phyloP scores from a whole-genome alignment of 2,329 filamentous ascomycete genomes.

The Huntiella bhutanensis region DNA sequence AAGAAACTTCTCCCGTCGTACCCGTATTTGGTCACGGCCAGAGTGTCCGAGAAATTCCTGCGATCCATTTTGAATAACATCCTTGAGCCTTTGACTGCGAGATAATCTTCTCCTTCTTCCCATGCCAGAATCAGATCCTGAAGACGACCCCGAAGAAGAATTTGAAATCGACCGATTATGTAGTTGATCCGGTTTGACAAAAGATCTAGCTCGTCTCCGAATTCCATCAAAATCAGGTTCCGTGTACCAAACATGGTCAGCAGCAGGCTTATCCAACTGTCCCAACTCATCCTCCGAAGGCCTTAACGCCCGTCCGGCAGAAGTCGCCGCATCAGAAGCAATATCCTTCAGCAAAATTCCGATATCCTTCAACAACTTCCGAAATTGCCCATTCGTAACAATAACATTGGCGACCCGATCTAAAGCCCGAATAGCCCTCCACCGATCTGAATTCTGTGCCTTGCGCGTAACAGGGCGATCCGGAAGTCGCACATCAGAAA shows the following conservation, averaged over 20 bases:
- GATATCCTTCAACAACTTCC: conserved; percentile 74
- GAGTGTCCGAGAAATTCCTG: not conserved
- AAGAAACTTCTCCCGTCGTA: conserved; percentile 25
- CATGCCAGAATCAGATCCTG: not conserved
- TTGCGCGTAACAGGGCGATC: conserved; percentile 55
- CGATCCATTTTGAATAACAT: conserved; percentile 14
- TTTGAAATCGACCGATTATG: conserved; percentile 34
- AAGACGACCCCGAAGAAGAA: not conserved
- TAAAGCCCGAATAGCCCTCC: conserved; percentile 67
- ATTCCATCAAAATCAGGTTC: conserved; percentile 56
- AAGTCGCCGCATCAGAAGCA: conserved; percentile 70
- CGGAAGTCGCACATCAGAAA: conserved; percentile 41
- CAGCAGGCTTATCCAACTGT: conserved; percentile 66
- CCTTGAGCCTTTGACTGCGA: conserved; percentile 32
- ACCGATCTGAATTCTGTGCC: conserved; percentile 60
- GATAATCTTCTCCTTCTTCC: not conserved
- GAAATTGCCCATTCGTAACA: conserved; percentile 90
- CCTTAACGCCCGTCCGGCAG: conserved; percentile 54
- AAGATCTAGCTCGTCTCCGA: conserved; percentile 48
- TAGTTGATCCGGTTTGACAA: conserved; percentile 38
- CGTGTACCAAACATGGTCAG: conserved; percentile 89
- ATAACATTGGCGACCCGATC: conserved; percentile 75
- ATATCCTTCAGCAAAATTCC: conserved; percentile 72
- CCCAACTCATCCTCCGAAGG: conserved; percentile 59
- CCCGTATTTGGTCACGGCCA: conserved; percentile 23